phyloP scores from a whole-genome alignment of 768 basidiomycete genomes.

The Dentipellis fragilis region DNA sequence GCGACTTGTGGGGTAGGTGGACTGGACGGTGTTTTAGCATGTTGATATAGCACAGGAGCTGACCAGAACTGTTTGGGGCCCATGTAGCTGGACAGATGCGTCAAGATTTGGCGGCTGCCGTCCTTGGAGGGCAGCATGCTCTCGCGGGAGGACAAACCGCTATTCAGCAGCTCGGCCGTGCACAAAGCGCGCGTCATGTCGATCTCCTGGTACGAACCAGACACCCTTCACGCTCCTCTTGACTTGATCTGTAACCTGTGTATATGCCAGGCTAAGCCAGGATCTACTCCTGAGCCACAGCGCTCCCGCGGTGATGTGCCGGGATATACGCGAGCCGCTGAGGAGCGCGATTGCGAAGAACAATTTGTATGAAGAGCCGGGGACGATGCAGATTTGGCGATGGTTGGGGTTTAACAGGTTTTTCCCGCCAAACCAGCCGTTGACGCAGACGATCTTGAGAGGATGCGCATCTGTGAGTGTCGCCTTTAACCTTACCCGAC shows the following conservation, averaged over 20 bases:
- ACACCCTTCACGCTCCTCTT: neutral
- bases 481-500: neutral
- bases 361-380: neutral
- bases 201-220: slow-evolving; percentile 42
- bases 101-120: slow-evolving; percentile 68
- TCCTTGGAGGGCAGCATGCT: slow-evolving; percentile 27
- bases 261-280: slow-evolving; percentile 1
- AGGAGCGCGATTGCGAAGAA: neutral
- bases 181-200: slow-evolving; percentile 59
- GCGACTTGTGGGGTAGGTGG: slow-evolving; percentile 67
- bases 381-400: slow-evolving; percentile 44
- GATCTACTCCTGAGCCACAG: slow-evolving; percentile 39
- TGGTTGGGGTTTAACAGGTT: slow-evolving; percentile 62
- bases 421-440: slow-evolving; percentile 37
- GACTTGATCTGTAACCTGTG: neutral
- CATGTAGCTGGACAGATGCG: slow-evolving; percentile 54
- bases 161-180: slow-evolving; percentile 58
- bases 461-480: slow-evolving; percentile 52
- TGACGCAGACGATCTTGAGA: slow-evolving; percentile 15
- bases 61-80: neutral
- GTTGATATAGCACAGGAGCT: too few species aligned
- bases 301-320: slow-evolving; percentile 39
- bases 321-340: neutral
- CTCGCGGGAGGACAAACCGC: slow-evolving; percentile 61
- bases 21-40: slow-evolving; percentile 4